Evolutionary conservation across 495 filamentous ascomycete species (phyloP), one percentile per base, ranked within the genome.

Genomic region (Xanthoparmelia taractica): DNA sequence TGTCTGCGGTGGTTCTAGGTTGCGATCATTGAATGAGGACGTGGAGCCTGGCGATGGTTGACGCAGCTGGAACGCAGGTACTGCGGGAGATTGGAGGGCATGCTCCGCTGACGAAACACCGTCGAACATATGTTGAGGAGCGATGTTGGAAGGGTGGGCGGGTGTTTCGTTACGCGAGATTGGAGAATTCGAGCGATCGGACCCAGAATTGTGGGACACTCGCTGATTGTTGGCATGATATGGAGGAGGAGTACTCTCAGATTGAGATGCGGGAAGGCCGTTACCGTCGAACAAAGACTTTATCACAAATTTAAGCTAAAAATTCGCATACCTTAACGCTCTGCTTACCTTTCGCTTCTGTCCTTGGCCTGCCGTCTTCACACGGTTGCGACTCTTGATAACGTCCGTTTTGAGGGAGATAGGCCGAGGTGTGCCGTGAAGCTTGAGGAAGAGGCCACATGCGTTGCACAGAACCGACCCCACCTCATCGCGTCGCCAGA

Each of bases 401-500:
- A 97, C 92, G 79, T 99, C 95, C 52, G 95, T 99, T 78, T 99
- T 99, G 68, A 99, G 83, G 67, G 87, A 92, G 75, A 96, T 96
- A 70, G 95, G 95, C 59, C 94, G 87, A 66, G 95, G 85, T 27
- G 91, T 85, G 65, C 91, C 90, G 68, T 99, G 94, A 65, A 99
- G 85, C 79, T 99, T 99, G 68, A 97, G 75, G 76, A 99, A 99
- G 45, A 99, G 78, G 40, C 95, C 95, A 73, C 95, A 99, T 48
- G 95, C 94, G 77, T 99, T 99, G 84, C 94, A 99, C 48, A 99
- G 89, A n/a, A 99, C 92, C 4, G 91, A 90, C 64, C 94, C 94
- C 61, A 85, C 82, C 78, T 99, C 94, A 80, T 99, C 94, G 72
- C 94, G 84, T 72, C 94, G 88, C 94, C 94, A 99, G 67, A 99